These are phyloP conservation scores for peach (Prunus persica) DNA, from an alignment of 306 rosid species.

Conservation along the genomic window DNA sequence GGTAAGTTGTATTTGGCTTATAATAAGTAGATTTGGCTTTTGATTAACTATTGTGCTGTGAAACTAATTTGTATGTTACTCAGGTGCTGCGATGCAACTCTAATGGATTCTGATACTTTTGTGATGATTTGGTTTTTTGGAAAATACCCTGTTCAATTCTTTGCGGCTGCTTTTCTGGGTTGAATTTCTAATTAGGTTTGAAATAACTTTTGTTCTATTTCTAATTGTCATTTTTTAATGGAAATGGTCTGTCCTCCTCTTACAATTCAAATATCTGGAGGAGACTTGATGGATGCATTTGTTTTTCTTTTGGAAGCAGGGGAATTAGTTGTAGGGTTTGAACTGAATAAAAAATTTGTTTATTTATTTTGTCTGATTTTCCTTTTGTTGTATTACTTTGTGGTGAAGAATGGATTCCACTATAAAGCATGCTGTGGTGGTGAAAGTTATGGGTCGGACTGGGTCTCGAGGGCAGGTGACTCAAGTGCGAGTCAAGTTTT, in stretches of 20 bases:
- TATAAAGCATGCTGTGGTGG: conserved; percentile 41
- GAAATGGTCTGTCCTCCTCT: no score
- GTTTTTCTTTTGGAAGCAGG: no score
- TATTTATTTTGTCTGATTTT: not conserved
- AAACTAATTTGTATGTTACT: not conserved
- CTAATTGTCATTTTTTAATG: no score
- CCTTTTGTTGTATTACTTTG: not conserved
- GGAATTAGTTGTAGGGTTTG: not conserved
- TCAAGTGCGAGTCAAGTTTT: conserved; percentile 49
- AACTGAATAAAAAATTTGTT: not conserved
- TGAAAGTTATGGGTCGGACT: conserved; percentile 49
- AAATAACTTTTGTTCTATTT: no score
- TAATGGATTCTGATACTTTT: not conserved
- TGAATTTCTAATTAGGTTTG: no score
- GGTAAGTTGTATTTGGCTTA: no score
- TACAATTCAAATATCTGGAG: no score
- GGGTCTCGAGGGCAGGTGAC: conserved; percentile 56
- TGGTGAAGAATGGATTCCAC: conserved; percentile 41
- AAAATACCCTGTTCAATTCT: not conserved
- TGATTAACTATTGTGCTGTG: no score
- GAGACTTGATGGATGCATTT: no score
- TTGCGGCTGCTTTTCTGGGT: no score
- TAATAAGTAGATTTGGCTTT: no score
- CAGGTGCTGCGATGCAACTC: not conserved
- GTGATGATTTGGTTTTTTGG: not conserved